phyloP scores from a whole-genome alignment of 768 basidiomycete genomes.

The Naganishia vaughanmartiniae region DNA sequence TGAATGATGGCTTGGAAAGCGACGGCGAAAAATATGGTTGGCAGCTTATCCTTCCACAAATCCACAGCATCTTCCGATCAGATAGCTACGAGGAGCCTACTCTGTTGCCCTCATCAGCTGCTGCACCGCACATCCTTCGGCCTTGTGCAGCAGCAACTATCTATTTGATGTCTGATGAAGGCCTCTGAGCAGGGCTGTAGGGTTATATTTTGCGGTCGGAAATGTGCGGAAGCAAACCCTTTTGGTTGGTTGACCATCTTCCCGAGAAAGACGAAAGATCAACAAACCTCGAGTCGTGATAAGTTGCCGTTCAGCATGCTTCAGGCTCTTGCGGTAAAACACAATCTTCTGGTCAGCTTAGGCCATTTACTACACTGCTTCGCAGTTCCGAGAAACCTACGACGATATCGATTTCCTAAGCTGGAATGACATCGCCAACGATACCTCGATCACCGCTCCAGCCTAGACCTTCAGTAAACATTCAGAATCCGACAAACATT shows the following conservation, averaged over 20 bases:
- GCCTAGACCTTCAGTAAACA: conserved; percentile 7
- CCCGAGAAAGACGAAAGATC: conserved; percentile 17
- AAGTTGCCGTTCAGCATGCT: neutral
- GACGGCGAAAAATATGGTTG: too few species aligned
- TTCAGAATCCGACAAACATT: neutral
- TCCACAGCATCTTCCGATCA: too few species aligned
- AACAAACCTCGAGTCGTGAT: neutral
- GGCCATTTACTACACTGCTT: neutral
- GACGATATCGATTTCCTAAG: neutral
- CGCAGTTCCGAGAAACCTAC: neutral
- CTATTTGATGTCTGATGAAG: neutral
- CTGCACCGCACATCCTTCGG: too few species aligned
- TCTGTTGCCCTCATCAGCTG: too few species aligned
- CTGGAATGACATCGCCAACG: conserved; percentile 17
- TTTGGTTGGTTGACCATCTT: conserved; percentile 8
- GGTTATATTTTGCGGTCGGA: too few species aligned
- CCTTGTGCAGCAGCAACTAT: too few species aligned
- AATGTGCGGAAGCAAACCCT: conserved; percentile 11
- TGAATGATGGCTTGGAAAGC: neutral
- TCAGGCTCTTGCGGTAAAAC: neutral
- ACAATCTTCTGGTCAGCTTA: too few species aligned
- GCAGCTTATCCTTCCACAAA: too few species aligned
- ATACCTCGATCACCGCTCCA: conserved; percentile 10
- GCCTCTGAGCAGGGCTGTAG: too few species aligned
- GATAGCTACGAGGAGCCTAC: too few species aligned